These are phyloP conservation scores for Climacium dendroides DNA, from an alignment of 225 moss, liverwort and hornwort species.

Conservation along the genomic window DNA sequence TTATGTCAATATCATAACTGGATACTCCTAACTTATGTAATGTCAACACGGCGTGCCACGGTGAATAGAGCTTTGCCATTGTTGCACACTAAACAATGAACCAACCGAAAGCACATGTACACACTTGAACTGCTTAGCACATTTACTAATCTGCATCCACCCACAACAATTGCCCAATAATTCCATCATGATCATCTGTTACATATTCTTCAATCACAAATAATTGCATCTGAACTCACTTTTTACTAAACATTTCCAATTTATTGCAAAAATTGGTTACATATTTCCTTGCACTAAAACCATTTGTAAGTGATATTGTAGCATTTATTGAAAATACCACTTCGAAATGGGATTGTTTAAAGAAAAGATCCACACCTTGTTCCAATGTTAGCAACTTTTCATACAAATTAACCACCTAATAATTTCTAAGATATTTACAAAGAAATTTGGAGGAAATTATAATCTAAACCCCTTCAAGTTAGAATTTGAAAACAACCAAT, in stretches of 20 bases:
- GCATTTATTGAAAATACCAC: background rate
- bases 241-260: background rate
- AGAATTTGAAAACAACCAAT: accelerated
- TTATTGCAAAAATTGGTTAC: background rate
- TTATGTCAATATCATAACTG: background rate
- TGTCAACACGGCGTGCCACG: background rate
- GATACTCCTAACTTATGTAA: background rate
- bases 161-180: background rate
- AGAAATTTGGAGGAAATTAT: background rate
- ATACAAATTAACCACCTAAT: background rate
- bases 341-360: background rate
- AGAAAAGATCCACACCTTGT: background rate
- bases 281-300: background rate
- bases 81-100: conserved; percentile 4
- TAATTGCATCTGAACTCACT: accelerated
- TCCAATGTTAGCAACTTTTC: accelerated
- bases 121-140: background rate
- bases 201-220: background rate
- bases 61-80: background rate
- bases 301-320: background rate
- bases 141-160: background rate
- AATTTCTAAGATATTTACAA: background rate
- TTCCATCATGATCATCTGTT: background rate
- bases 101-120: background rate
- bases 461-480: background rate